A percentile compares a stretch with the other conserved stretches of the same genome.
These are phyloP conservation scores for Cordyceps cateniannulata DNA, from an alignment of 2,329 filamentous ascomycete species.

Conservation along the genomic window DNA sequence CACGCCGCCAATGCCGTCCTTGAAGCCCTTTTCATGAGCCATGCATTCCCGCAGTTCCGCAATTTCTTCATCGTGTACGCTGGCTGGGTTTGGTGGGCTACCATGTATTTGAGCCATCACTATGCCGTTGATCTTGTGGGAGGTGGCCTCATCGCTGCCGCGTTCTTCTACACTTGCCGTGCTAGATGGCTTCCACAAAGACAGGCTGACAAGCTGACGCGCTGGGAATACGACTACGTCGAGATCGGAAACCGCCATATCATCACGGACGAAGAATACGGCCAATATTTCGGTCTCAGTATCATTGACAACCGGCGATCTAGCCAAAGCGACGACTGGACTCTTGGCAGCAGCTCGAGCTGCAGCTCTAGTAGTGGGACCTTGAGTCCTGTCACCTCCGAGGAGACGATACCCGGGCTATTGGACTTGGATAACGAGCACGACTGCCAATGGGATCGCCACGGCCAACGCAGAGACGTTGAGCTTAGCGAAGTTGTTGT, in stretches of 20 bases:
- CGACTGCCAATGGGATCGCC: constrained; percentile 34
- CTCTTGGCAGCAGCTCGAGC: constrained; percentile 75
- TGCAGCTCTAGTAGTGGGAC: constrained; percentile 42
- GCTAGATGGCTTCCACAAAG: constrained; percentile 74
- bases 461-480: constrained; percentile 32
- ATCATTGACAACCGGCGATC: constrained; percentile 36
- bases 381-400: constrained; percentile 43
- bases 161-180: constrained; percentile 77
- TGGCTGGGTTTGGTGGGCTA: constrained; percentile 96
- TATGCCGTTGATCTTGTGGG: constrained; percentile 91
- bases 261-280: constrained; percentile 39
- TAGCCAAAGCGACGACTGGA: constrained; percentile 79
- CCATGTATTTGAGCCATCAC: constrained; percentile 96
- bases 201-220: constrained; percentile 76
- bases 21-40: constrained; percentile 87
- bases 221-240: constrained; percentile 94
- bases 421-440: constrained; percentile 30
- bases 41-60: constrained; percentile 79
- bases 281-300: constrained; percentile 40
- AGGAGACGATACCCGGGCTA: constrained; percentile 32
- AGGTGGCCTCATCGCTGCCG: constrained; percentile 70
- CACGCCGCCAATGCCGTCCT: constrained; percentile 86
- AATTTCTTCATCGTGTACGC: constrained; percentile 77
- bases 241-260: constrained; percentile 64
- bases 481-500: constrained; percentile 42